Conservation (phyloP, 306 rosid species). For the Geum urbanum region DNA sequence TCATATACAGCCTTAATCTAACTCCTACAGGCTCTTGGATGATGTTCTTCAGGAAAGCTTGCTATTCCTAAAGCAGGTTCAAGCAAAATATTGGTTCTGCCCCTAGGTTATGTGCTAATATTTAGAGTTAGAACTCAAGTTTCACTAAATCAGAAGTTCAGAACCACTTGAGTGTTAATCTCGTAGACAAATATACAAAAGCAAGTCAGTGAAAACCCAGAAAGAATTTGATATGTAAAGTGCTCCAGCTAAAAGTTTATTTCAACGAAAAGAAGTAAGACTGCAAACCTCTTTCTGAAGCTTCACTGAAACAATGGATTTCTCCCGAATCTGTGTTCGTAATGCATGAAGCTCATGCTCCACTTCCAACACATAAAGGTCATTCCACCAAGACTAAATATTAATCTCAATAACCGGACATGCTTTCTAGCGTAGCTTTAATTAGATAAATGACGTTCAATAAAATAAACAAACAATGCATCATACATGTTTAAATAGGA, state of each 20-base stretch:
- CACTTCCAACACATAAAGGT: conserved; percentile 77
- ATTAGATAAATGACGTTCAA: neutral
- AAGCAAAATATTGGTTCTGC: neutral
- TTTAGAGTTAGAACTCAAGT: neutral
- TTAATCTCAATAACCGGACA: neutral
- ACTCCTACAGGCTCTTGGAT: neutral
- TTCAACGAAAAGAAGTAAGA: too few species aligned
- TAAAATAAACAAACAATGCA: too few species aligned
- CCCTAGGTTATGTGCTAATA: neutral
- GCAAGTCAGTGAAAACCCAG: neutral
- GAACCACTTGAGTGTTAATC: neutral
- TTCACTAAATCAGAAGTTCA: neutral
- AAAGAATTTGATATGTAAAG: neutral
- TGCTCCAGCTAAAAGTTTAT: too few species aligned
- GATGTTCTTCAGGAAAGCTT: neutral
- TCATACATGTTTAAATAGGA: too few species aligned
- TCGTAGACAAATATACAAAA: neutral
- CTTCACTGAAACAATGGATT: conserved; percentile 61
- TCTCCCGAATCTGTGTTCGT: conserved; percentile 85
- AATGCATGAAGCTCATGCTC: conserved; percentile 84
- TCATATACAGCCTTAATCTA: neutral
- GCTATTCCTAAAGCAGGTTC: neutral
- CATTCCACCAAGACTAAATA: neutral
- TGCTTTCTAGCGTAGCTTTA: neutral
- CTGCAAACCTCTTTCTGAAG: conserved; percentile 92